Evolutionary conservation across 352 stramenopile species (phyloP).

Genomic region (Globisporangium parvum): DNA sequence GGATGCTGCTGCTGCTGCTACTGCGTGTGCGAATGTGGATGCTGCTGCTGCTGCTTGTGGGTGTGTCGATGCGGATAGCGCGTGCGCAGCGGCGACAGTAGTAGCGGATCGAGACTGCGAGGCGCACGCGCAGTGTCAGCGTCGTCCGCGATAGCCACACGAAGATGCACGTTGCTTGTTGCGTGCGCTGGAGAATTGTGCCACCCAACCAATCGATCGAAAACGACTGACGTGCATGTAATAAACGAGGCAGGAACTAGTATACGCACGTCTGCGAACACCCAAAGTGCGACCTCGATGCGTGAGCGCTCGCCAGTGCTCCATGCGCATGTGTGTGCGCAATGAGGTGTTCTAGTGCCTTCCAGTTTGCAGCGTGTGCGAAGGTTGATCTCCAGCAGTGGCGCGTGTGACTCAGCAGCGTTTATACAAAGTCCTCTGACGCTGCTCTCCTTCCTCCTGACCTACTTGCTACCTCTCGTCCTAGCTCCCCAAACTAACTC

Average conservation of each 20-base stretch:
- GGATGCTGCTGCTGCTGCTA: constrained; percentile 7
- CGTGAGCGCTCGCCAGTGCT: too few relatives aligned
- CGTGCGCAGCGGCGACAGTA: too few relatives aligned
- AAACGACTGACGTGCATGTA: constrained; percentile 2
- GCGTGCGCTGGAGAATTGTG: neutral
- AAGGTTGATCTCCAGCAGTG: neutral
- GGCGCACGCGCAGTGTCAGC: too few relatives aligned
- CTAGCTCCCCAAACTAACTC: neutral
- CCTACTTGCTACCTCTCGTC: neutral
- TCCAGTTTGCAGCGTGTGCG: neutral
- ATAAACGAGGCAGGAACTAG: neutral
- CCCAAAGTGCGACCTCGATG: too few relatives aligned
- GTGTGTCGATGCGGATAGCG: neutral
- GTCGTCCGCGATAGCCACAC: too few relatives aligned
- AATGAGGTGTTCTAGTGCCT: too few relatives aligned
- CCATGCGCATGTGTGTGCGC: too few relatives aligned
- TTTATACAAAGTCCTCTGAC: constrained; percentile 4
- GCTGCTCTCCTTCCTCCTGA: neutral
- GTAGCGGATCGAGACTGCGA: too few relatives aligned
- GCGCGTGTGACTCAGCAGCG: neutral
- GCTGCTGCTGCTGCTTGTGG: constrained; percentile 3
- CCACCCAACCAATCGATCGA: constrained; percentile 21
- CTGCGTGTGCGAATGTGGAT: neutral
- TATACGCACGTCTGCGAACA: neutral
- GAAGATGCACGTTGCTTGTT: neutral